A percentile compares a stretch with the other conserved stretches of the same genome.
phyloP scores from a whole-genome alignment of 2,329 filamentous ascomycete species.

The Sporothrix schenckii region DNA sequence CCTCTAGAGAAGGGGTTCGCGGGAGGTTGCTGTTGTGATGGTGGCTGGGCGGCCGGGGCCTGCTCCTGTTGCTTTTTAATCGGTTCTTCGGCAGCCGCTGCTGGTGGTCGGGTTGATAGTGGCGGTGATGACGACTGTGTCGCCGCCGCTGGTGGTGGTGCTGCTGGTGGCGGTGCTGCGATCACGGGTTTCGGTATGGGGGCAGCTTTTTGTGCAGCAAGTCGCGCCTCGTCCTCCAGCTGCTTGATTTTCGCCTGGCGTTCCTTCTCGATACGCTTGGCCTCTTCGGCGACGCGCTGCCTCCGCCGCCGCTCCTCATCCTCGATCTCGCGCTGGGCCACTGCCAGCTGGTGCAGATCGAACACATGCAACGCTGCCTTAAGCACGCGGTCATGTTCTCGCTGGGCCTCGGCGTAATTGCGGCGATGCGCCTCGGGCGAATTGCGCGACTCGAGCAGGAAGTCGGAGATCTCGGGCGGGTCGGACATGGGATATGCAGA shows the following conservation, averaged over 20 bases:
- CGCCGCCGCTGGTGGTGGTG: conserved; percentile 36
- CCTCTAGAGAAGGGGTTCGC: conserved; percentile 20
- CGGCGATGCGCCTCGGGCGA: conserved; percentile 42
- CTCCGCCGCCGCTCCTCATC: conserved; percentile 38
- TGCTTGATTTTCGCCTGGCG: conserved; percentile 37
- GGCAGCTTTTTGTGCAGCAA: conserved; percentile 43
- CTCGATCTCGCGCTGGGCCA: conserved; percentile 38
- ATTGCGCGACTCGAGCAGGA: conserved; percentile 41
- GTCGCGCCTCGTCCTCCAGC: conserved; percentile 41
- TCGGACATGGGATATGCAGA: conserved; percentile 27
- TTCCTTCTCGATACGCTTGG: conserved; percentile 37
- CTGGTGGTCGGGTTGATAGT: conserved; percentile 8
- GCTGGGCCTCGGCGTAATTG: conserved; percentile 40
- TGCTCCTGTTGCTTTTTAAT: conserved; percentile 11
- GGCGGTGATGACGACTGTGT: conserved; percentile 6
- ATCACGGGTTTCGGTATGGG: conserved; percentile 38
- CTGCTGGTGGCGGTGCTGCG: conserved; percentile 19
- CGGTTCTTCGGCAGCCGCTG: not conserved
- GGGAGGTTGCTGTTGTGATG: not conserved
- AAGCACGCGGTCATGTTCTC: conserved; percentile 40
- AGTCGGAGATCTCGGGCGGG: conserved; percentile 39
- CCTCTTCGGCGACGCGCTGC: conserved; percentile 38
- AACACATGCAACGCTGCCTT: conserved; percentile 37
- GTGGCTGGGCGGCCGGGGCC: conserved; percentile 4
- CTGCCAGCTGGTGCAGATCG: conserved; percentile 37